A percentile compares a stretch with the other conserved stretches of the same genome.
Evolutionary conservation across 225 moss, liverwort and hornwort species (phyloP).

Genomic region (Climacium dendroides): DNA sequence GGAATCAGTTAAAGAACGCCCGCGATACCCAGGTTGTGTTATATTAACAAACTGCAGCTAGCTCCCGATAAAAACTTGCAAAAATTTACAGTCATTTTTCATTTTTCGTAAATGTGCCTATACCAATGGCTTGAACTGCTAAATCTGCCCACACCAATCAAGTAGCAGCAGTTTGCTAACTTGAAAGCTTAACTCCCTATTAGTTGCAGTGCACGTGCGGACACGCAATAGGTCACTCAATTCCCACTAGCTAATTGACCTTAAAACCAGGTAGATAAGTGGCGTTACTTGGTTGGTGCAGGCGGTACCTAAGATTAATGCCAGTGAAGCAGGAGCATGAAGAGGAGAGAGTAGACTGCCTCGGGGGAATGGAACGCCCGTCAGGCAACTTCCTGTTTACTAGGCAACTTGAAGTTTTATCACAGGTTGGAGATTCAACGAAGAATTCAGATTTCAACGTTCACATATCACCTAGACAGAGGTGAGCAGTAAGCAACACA

Average conservation of each 20-base stretch:
- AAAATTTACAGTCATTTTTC: neutral
- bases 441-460: neutral
- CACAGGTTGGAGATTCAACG: neutral
- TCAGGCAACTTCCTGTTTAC: neutral
- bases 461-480: neutral
- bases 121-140: neutral
- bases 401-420: neutral
- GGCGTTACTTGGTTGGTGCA: neutral
- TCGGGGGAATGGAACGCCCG: neutral
- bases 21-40: neutral
- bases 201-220: neutral
- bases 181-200: neutral
- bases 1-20: neutral
- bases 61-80: neutral
- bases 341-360: neutral
- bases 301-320: neutral
- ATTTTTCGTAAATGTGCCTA: neutral
- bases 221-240: neutral
- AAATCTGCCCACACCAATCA: neutral
- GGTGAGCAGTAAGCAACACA: neutral
- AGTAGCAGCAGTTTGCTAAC: neutral
- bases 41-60: neutral
- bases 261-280: neutral
- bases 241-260: neutral
- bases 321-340: neutral